A percentile compares a stretch with the other conserved stretches of the same genome.
Evolutionary conservation across 1,284 basidiomycete genomes (phyloP).

Genomic region (Cerrena zonata): DNA sequence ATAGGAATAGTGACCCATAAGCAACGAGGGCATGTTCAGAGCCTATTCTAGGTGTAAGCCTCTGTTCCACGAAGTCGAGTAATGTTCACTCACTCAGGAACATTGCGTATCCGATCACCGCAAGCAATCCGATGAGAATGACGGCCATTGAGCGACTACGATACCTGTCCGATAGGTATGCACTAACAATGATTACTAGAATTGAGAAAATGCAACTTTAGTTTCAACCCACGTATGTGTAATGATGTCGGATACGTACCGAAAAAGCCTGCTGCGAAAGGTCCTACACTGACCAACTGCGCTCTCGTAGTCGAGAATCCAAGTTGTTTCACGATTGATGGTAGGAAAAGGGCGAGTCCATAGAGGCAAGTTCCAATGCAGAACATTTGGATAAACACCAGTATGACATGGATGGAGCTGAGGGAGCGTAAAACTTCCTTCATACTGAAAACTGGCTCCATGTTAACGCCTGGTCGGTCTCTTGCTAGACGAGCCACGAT

Average conservation of each 20-base stretch:
- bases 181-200: conserved; percentile 15
- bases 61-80: background rate
- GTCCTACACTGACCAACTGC: conserved; percentile 26
- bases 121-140: conserved; percentile 47
- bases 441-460: conserved; percentile 17
- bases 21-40: background rate
- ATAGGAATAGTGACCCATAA: conserved; percentile 59
- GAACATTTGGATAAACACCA: conserved; percentile 19
- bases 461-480: background rate
- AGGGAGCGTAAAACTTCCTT: conserved; percentile 18
- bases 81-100: conserved; percentile 43
- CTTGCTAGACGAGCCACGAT: conserved; percentile 4
- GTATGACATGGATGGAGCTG: conserved; percentile 19
- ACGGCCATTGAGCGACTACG: conserved; percentile 16
- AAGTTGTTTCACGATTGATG: conserved; percentile 26
- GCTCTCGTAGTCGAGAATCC: conserved; percentile 20
- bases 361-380: conserved; percentile 17
- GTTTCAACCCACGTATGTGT: background rate
- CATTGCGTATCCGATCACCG: conserved; percentile 45
- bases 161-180: conserved; percentile 10
- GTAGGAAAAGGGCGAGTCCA: conserved; percentile 14
- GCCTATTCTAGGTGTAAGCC: background rate
- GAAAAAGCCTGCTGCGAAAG: conserved; percentile 16
- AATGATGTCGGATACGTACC: conserved; percentile 6
- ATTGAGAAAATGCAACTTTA: background rate